Evolutionary conservation across 768 basidiomycete species (phyloP), one percentile per base, ranked within the genome.

Genomic region (Terana coerulea): DNA sequence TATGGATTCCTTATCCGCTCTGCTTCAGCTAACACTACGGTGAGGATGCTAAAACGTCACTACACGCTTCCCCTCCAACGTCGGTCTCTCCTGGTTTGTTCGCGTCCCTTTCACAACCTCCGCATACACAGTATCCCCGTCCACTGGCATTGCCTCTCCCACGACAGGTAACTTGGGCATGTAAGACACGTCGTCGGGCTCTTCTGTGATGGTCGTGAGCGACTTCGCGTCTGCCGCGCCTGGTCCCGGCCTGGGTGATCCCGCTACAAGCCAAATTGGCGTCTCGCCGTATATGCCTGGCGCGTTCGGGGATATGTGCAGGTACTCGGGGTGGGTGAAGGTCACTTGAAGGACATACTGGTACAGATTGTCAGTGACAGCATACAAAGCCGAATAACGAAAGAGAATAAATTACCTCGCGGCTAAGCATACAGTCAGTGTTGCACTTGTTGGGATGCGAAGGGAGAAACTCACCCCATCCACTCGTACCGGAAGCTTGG

Each of bases 381-480:
- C n/a, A 10, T 10, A 35, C 33, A 35, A 35, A 10, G 17, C 10
- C 4, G 5, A 25, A 17, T 17, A 25, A 26, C 8, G 25, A 26
- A 24, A 39, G 14, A 4, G 25, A 14, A 25, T n/a, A 19, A 30
- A 10, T 5, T 11, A 52, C 51, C 51, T 52, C 51, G 1, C 51
- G 51, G 11, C 51, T 52, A n/a, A 6, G 5, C 11, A n/a, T 22
- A 11, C 3, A 11, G 24, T 36, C 21, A 52, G 35, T 15, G n/a
- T 39, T n/a, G n/a, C 44, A 43, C 15, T n/a, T 34, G 14, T 21
- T 22, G 29, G 10, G 14, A 43, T 15, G 17, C 7, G 9, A 47
- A 12, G 7, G 19, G 10, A n/a, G 8, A 47, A 9, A 52, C 51
- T 47, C 51, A 52, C 51, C 51, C 51, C 51, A 52, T 52, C 51